phyloP scores from a whole-genome alignment of 805 yeast species.

The Saccharomycopsis oosterbeekiorum region DNA sequence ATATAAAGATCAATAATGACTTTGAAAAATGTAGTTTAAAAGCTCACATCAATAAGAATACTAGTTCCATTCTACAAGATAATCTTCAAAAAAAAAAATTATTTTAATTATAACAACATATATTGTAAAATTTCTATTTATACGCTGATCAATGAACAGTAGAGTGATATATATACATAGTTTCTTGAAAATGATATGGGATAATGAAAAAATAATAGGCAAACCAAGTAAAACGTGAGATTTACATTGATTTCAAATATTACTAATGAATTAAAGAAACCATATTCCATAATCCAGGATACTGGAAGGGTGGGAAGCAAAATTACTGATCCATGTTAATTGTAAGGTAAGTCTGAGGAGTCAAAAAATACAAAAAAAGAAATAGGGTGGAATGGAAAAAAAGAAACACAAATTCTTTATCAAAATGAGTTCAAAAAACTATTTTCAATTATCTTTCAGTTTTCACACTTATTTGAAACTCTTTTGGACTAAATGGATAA shows the following conservation, averaged over 20 bases:
- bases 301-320: no score
- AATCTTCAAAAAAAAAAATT: background rate
- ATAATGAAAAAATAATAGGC: background rate
- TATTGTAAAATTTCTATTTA: background rate
- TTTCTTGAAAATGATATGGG: background rate
- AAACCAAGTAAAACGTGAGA: background rate
- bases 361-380: background rate
- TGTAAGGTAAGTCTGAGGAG: background rate
- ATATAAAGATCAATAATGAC: background rate
- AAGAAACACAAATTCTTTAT: no score
- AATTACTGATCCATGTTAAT: no score
- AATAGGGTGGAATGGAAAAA: no score
- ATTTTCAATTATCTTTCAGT: background rate
- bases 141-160: background rate
- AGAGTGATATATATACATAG: background rate
- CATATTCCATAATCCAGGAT: no score
- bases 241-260: no score
- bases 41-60: no score
- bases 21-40: background rate
- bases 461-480: slow-evolving; percentile 3
- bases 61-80: no score
- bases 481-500: slow-evolving; percentile 16
- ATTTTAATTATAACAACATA: background rate
- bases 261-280: no score
- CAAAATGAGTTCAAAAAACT: background rate